Base-by-base conservation (phyloP, 345 rosid genomes). In the Eucalyptus sp. region DNA sequence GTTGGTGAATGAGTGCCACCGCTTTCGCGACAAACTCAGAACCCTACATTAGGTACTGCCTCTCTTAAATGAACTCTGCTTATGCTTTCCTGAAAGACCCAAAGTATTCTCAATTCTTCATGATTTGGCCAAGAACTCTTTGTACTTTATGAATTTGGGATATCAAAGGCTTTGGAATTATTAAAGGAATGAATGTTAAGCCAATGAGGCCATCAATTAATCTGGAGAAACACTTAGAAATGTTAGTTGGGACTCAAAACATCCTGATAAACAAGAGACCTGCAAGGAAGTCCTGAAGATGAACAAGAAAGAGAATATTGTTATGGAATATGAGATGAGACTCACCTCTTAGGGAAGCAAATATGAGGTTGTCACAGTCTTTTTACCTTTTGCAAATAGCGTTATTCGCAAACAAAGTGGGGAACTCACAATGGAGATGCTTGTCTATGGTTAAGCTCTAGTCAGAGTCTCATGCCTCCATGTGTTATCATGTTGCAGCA, bases 41-140 rank as follows among this genome's bases (percentile, higher is more conserved):
- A 79, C 56, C 43, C 90, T 93, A 33, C 7, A 16, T 15, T 85
- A 86, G 90, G 93, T 92, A 88, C 83, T 20, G 48, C 27, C 48
- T 76, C 46, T 76, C 4, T 76, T 76, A 37, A 76, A 11, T 76
- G 83, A 76, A 37, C 13, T 76, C 14, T 18, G 14, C 48, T 76
- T 76, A 76, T 51, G 87, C 44, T 86, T 37, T 37, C 6, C 33
- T 18, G 10, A 33, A 37, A 33, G 87, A 76, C 18, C 15, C 58
- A 54, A 51, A n/a, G 86, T 85, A 68, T 48, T 85, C 43, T 50
- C 41, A 50, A 8, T 22, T 85, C 24, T 87, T 76, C 27, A 6
- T 37, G 46, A 76, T 76, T 76, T 76, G 7, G 15, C 83, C 83
- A 37, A 76, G 27, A 37, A 20, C 83, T 76, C 27, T 76, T 18